phyloP scores from a whole-genome alignment of 371 early-diverging fungal genomes.

The Syncephalastrum monosporum region DNA sequence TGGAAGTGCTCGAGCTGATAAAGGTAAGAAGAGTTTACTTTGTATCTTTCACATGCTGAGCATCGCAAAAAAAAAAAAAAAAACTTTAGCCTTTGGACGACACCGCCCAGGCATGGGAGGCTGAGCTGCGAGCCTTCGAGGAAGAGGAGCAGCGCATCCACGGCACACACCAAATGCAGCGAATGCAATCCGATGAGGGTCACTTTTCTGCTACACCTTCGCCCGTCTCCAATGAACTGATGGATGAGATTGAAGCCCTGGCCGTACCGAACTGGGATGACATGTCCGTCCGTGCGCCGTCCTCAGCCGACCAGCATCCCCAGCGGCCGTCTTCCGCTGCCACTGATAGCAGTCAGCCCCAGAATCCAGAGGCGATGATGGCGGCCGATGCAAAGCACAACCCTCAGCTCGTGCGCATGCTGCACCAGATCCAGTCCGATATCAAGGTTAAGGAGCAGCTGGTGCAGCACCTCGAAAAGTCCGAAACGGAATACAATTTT shows the following conservation, averaged over 20 bases:
- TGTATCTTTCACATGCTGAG: too few species aligned
- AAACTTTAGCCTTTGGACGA: constrained; percentile 34
- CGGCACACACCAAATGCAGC: constrained; percentile 22
- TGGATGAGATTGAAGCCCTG: constrained; percentile 33
- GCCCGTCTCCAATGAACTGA: constrained; percentile 23
- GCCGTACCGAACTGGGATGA: constrained; percentile 34
- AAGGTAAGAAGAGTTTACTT: constrained; percentile 22
- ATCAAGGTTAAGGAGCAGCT: constrained; percentile 69
- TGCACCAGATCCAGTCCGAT: constrained; percentile 71
- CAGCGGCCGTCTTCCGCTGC: too few species aligned
- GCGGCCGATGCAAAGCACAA: constrained; percentile 16
- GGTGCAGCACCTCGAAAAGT: constrained; percentile 56
- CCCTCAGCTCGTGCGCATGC: constrained; percentile 43
- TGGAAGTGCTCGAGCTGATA: constrained; percentile 49
- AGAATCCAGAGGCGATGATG: background rate
- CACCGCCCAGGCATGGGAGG: constrained; percentile 34
- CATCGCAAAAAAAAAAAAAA: background rate
- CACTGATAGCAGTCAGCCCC: too few species aligned
- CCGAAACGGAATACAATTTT: constrained; percentile 53
- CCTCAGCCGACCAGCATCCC: too few species aligned
- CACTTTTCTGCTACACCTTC: constrained; percentile 29
- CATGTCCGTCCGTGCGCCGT: background rate
- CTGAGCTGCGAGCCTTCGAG: constrained; percentile 42
- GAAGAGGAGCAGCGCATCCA: constrained; percentile 31
- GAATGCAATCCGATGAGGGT: constrained; percentile 36